Evolutionary conservation across 306 rosid genomes (phyloP).

Genomic region (Acacia confusa): DNA sequence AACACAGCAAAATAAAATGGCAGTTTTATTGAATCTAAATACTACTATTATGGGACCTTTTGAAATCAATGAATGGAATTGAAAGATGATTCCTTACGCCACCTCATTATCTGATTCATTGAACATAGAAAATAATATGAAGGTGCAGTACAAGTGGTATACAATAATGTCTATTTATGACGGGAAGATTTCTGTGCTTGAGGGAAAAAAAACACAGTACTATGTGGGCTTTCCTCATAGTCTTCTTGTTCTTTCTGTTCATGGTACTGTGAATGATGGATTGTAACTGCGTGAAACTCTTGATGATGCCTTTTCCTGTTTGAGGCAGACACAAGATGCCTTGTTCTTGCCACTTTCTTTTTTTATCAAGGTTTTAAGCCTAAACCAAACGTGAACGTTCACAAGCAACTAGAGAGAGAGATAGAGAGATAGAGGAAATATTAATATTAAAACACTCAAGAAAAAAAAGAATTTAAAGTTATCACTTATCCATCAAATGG

Average conservation of each 20-base stretch:
- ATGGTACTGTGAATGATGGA: neutral
- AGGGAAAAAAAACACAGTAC: neutral
- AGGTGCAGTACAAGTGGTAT: neutral
- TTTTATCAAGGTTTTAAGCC: conserved; percentile 42
- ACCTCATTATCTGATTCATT: neutral
- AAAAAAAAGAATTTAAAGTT: conserved; percentile 19
- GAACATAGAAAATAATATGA: conserved; percentile 1
- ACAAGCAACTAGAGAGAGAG: conserved; percentile 13
- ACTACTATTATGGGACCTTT: neutral
- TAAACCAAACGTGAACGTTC: conserved; percentile 34
- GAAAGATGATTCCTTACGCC: neutral
- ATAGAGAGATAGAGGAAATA: neutral
- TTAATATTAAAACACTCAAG: conserved; percentile 1
- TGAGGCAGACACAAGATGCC: conserved; percentile 35
- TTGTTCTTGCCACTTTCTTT: conserved; percentile 35
- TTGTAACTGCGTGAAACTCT: neutral
- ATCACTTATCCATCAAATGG: conserved; percentile 47
- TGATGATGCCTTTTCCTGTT: conserved; percentile 25
- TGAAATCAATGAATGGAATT: neutral
- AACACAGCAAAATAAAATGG: neutral
- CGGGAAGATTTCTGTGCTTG: neutral
- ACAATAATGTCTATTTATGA: neutral
- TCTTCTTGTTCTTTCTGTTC: neutral
- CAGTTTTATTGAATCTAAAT: neutral
- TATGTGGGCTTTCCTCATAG: neutral